Percentiles rank a stretch among this genome's conserved stretches.
phyloP scores from a whole-genome alignment of 257 asterid species.

The Phtheirospermum japonicum region DNA sequence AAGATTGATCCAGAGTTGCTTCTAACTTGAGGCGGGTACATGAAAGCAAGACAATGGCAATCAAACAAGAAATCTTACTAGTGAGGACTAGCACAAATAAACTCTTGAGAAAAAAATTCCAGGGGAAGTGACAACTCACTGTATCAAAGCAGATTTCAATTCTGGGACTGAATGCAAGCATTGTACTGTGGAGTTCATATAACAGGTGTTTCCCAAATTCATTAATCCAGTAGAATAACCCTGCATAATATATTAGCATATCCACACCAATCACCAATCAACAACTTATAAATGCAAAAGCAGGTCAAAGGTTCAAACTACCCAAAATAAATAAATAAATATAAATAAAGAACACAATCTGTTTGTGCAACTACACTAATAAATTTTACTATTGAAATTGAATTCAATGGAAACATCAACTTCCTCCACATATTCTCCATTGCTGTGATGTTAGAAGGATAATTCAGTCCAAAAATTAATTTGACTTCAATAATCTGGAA shows the following conservation, averaged over 20 bases:
- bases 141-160: too few relatives aligned
- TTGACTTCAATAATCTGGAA: too few relatives aligned
- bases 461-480: too few relatives aligned
- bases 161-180: too few relatives aligned
- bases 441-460: not conserved
- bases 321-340: not conserved
- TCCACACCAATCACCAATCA: conserved; percentile 19
- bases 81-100: too few relatives aligned
- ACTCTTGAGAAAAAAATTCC: too few relatives aligned
- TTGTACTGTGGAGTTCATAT: conserved; percentile 98
- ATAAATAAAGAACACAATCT: not conserved
- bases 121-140: too few relatives aligned
- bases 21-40: too few relatives aligned
- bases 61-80: too few relatives aligned
- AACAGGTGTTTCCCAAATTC: conserved; percentile 96
- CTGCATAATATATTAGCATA: too few relatives aligned
- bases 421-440: not conserved
- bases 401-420: not conserved
- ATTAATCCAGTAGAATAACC: conserved; percentile 95
- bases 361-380: not conserved
- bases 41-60: too few relatives aligned
- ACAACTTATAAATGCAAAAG: conserved; percentile 9
- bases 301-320: not conserved
- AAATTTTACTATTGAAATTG: conserved; percentile 10
- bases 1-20: too few relatives aligned